phyloP scores from a whole-genome alignment of 352 stramenopile genomes.

The Peronospora tabacina region DNA sequence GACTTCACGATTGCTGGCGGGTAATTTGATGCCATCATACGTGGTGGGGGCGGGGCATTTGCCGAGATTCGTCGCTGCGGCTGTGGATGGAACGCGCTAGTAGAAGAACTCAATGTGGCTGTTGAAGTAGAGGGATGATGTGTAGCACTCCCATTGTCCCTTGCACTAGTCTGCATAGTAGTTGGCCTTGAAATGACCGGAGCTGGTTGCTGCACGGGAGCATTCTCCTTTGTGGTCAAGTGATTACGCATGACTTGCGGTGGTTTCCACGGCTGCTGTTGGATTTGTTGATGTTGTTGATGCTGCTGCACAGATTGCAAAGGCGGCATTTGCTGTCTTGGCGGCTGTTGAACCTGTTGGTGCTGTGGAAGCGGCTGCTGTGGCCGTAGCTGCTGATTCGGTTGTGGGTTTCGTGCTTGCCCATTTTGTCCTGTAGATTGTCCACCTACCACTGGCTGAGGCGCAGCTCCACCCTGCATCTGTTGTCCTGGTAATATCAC shows the following conservation, averaged over 20 bases:
- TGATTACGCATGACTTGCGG: slow-evolving; percentile 20
- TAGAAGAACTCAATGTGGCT: slow-evolving; percentile 7
- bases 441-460: not conserved
- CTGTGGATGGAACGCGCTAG: slow-evolving; percentile 19
- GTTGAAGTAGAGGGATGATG: slow-evolving; percentile 1
- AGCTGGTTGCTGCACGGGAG: slow-evolving; percentile 15
- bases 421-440: slow-evolving; percentile 4
- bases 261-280: slow-evolving; percentile 29
- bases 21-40: slow-evolving; percentile 27
- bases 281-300: slow-evolving; percentile 12
- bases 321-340: slow-evolving; percentile 6
- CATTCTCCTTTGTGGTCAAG: slow-evolving; percentile 8
- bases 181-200: slow-evolving; percentile 25
- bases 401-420: slow-evolving; percentile 1
- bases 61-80: slow-evolving; percentile 21
- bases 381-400: slow-evolving; percentile 9
- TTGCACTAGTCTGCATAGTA: slow-evolving; percentile 27
- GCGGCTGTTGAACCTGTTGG: slow-evolving; percentile 4
- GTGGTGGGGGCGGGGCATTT: slow-evolving; percentile 43
- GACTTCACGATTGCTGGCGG: slow-evolving; percentile 21
- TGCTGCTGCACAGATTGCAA: slow-evolving; percentile 6
- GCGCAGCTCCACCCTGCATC: not conserved
- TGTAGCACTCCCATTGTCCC: slow-evolving; percentile 10
- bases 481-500: slow-evolving; percentile 20
- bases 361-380: slow-evolving; percentile 10